Base-by-base conservation (phyloP, 345 rosid genomes). In the Litchi chinensis region DNA sequence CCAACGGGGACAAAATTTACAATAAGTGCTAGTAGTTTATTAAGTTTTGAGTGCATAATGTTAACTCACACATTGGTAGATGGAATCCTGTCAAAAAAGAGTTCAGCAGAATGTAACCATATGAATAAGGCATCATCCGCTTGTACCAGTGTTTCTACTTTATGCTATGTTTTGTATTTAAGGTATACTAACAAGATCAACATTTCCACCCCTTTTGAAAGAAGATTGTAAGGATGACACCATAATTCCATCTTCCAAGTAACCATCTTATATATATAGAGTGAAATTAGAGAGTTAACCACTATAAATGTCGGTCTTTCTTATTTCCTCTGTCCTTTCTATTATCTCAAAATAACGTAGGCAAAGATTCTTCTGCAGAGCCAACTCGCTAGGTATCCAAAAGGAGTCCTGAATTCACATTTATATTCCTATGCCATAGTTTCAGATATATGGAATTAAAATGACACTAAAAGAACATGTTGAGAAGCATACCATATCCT, bases 401-500 rank as follows among this genome's bases (percentile, higher is more conserved):
- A n/a, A 73, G 12, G 48, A 73, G 18, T 46, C 52, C 37, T 9
- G 13, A 39, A 22, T 24, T 43, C 22, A 60, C 37, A 21, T 73
- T 41, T 41, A 60, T 46, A 40, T 40, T 40, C 28, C 37, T 46
- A 46, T 11, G 21, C 11, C 16, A 63, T 64, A 15, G 48, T 18
- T 28, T 26, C 56, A 59, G 21, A 43, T 48, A 2, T 28, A 10
- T 16, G 63, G 44, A 54, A 46, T 22, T 66, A n/a, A 32, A 37
- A 15, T 10, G 21, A 26, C 54, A 10, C 12, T 22, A 19, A 28
- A 2, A 37, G 32, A n/a, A 48, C 6, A 28, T 64, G 79, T 50
- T 41, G 68, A 57, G 54, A 50, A 72, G 76, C 91, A 76, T 91
- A 95, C 98, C 98, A 95, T 84, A 48, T 88, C 90, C 85, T 88